A percentile compares a stretch with the other conserved stretches of the same genome.
Conservation (phyloP, 371 early-diverging fungal genomes). For the Circinella umbellata region DNA sequence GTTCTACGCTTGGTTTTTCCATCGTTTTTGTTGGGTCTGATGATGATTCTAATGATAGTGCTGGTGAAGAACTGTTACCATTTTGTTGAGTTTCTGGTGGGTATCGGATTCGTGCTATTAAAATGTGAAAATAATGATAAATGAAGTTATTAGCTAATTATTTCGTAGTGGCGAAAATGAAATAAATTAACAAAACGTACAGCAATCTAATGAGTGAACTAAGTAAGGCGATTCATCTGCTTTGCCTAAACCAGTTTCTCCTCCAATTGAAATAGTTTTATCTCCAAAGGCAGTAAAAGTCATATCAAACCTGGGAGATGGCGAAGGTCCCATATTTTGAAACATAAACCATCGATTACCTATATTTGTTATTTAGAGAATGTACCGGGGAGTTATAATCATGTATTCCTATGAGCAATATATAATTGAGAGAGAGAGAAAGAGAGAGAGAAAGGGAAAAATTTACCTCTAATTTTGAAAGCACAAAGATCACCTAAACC, state of each 20-base stretch:
- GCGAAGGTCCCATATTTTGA: constrained; percentile 70
- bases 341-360: constrained; percentile 76
- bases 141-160: not conserved
- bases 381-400: too few species aligned
- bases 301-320: constrained; percentile 67
- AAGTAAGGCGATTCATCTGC: constrained; percentile 51
- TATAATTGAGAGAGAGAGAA: too few species aligned
- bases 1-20: constrained; percentile 1
- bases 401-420: too few species aligned
- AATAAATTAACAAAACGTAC: constrained; percentile 28
- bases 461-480: constrained; percentile 65
- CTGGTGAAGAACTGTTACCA: constrained; percentile 11
- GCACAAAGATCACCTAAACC: constrained; percentile 75
- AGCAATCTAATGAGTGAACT: constrained; percentile 68
- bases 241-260: constrained; percentile 52
- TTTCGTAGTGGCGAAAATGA: not conserved
- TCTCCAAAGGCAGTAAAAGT: constrained; percentile 67
- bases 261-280: constrained; percentile 67
- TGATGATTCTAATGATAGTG: constrained; percentile 10
- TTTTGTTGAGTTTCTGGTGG: constrained; percentile 36
- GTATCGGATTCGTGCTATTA: constrained; percentile 67
- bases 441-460: not conserved
- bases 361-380: constrained; percentile 1
- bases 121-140: not conserved
- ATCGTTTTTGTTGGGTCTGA: not conserved